Conservation (phyloP, 73 alveolate genomes). For the Blepharisma stoltei region DNA sequence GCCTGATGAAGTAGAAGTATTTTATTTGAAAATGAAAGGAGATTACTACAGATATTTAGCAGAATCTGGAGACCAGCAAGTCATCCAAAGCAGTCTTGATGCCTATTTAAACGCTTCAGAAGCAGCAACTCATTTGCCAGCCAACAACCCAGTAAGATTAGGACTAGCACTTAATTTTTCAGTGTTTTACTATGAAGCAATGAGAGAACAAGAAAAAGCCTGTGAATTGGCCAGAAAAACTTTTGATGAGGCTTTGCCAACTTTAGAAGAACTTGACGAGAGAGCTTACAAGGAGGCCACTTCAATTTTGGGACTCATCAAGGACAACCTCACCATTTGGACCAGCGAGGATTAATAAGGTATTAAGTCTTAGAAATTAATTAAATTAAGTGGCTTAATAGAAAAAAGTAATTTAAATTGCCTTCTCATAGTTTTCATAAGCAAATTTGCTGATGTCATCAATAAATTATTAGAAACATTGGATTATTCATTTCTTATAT, state of each 20-base stretch:
- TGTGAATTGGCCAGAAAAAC: slow-evolving; percentile 63
- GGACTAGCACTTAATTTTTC: slow-evolving; percentile 74
- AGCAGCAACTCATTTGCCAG: slow-evolving; percentile 54
- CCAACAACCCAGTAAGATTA: slow-evolving; percentile 64
- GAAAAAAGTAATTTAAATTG: too few species aligned
- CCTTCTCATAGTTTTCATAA: too few species aligned
- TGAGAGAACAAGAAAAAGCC: slow-evolving; percentile 62
- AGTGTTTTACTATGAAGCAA: slow-evolving; percentile 69
- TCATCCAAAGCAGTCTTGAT: slow-evolving; percentile 55
- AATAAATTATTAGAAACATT: too few species aligned
- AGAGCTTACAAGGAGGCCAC: slow-evolving; percentile 59
- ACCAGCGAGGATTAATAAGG: slow-evolving; percentile 46
- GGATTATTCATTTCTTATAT: too few species aligned
- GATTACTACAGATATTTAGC: slow-evolving; percentile 79
- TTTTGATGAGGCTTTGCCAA: slow-evolving; percentile 48
- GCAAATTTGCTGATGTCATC: too few species aligned
- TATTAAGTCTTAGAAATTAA: too few species aligned
- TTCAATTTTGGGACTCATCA: slow-evolving; percentile 59
- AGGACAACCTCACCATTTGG: slow-evolving; percentile 77
- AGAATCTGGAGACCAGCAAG: slow-evolving; percentile 64
- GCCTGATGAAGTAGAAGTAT: slow-evolving; percentile 66
- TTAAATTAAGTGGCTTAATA: too few species aligned
- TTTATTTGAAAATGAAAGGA: slow-evolving; percentile 75
- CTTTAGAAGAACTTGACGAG: slow-evolving; percentile 61
- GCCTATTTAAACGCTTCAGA: slow-evolving; percentile 62